Base-by-base conservation (phyloP, 2,329 filamentous ascomycete species). In the Orbilia quercus region DNA sequence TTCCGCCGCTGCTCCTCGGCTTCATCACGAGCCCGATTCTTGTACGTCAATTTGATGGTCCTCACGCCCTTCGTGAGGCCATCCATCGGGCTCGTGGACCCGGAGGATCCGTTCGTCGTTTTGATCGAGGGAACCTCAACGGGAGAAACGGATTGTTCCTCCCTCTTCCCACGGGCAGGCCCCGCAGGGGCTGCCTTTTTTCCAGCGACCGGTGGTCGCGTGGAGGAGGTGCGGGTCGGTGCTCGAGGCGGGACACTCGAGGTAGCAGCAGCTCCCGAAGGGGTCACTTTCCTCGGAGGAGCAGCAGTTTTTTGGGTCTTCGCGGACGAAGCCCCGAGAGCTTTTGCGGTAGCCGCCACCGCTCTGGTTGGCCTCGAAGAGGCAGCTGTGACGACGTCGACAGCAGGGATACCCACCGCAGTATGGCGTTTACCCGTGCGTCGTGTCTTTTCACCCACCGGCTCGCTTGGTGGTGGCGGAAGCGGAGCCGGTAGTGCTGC, bases 361-460 rank as follows among this genome's bases (percentile, higher is more conserved):
- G 57, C n/a, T 36, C 7, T 38, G 14, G 59, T 6, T 18, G 58
- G 34, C n/a, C 63, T 44, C 12, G 40, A 45, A 7, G 76, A 75
- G 1, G 75, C 57, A n/a, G 66, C 75, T n/a, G 53, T 75, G 1
- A 44, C 57, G 9, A 75, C 53, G 12, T 74, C 78, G 11, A 80
- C 79, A 7, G 81, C 76, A 12, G 81, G 79, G n/a, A 80, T 78
- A 14, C 80, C 83, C 28, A 85, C 81, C 7, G 83, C 80, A 12
- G 86, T 85, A 78, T 90, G 87, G 4, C 87, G 86, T 75, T 94
- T 91, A 77, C 85, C 83, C 77, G 89, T 84, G 89, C 80, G 86
- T 71, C 51, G 28, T 91, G 81, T 92, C 96, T 58, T 84, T 85
- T 0, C 90, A 92, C 76, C 92, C 87, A 2, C 92, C 7, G 65